A percentile compares a stretch with the other conserved stretches of the same genome.
These are phyloP conservation scores for Fusarium annulatum DNA, from an alignment of 2,329 filamentous ascomycete genomes.

Conservation along the genomic window DNA sequence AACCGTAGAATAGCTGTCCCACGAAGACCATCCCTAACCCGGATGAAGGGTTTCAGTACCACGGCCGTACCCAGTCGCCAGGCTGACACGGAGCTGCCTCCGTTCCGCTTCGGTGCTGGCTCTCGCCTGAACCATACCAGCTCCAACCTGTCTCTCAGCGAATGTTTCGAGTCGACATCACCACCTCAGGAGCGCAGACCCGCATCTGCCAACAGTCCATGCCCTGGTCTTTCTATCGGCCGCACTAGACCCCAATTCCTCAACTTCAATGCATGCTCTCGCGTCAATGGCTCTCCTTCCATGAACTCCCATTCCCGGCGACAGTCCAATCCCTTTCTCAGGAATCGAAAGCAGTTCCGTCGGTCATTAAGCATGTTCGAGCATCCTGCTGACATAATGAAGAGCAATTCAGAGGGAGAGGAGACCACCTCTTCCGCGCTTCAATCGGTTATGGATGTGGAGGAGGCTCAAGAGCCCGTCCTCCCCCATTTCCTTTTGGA, in stretches of 20 bases:
- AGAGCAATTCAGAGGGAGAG: constrained; percentile 73
- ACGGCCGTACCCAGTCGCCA: constrained; percentile 71
- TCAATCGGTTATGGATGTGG: constrained; percentile 84
- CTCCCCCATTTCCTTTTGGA: constrained; percentile 88
- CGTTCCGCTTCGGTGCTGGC: constrained; percentile 77
- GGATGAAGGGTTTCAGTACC: constrained; percentile 80
- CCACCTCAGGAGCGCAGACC: constrained; percentile 77
- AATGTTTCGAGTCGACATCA: constrained; percentile 81
- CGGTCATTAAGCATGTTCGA: constrained; percentile 99
- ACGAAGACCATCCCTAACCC: constrained; percentile 78
- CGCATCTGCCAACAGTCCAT: constrained; percentile 70
- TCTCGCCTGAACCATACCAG: constrained; percentile 44
- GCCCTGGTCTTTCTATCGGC: constrained; percentile 64
- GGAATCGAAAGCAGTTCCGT: constrained; percentile 88
- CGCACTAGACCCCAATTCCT: constrained; percentile 75
- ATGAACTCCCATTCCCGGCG: constrained; percentile 77
- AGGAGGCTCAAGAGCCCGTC: constrained; percentile 77
- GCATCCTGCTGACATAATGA: constrained; percentile 87
- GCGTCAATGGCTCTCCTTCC: constrained; percentile 77
- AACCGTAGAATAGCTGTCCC: constrained; percentile 76
- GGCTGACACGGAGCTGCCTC: constrained; percentile 73
- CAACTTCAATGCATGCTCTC: constrained; percentile 63
- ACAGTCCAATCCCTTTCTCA: constrained; percentile 74
- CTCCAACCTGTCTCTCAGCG: constrained; percentile 72
- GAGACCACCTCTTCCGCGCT: constrained; percentile 58